These are phyloP conservation scores for Exophiala calicioides DNA, from an alignment of 2,329 filamentous ascomycete genomes.

Conservation along the genomic window DNA sequence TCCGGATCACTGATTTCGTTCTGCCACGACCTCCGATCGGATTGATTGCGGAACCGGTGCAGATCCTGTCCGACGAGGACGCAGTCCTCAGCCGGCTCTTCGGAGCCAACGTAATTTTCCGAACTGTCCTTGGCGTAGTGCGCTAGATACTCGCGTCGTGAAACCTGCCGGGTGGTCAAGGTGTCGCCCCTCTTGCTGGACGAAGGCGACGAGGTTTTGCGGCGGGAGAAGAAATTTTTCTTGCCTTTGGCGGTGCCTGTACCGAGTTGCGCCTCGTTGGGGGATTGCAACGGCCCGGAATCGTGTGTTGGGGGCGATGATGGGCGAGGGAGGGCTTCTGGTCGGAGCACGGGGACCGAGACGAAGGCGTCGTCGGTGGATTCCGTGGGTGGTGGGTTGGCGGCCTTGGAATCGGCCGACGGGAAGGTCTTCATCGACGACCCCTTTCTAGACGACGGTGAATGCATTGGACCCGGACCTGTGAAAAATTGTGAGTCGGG, in stretches of 20 bases:
- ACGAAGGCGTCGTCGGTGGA: conserved; percentile 25
- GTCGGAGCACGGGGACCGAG: conserved; percentile 24
- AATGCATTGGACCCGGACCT: conserved; percentile 18
- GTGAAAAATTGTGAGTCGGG: conserved; percentile 22
- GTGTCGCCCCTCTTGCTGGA: conserved; percentile 1
- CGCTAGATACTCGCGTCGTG: conserved; percentile 24
- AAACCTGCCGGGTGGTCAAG: conserved; percentile 25
- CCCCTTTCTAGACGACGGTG: neutral
- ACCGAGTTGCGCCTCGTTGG: conserved; percentile 1
- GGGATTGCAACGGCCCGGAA: neutral
- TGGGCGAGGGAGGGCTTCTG: neutral
- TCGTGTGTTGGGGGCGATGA: neutral
- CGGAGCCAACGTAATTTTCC: conserved; percentile 25
- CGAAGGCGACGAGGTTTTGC: conserved; percentile 1
- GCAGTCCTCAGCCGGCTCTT: conserved; percentile 28
- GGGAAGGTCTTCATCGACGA: conserved; percentile 3
- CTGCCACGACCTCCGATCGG: neutral
- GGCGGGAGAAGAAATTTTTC: conserved; percentile 11
- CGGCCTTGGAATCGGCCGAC: conserved; percentile 7
- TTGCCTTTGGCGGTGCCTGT: neutral
- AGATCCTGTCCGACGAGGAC: conserved; percentile 23
- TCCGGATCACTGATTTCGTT: neutral
- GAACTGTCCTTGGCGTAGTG: conserved; percentile 30
- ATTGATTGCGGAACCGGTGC: conserved; percentile 3
- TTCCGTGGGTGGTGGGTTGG: conserved; percentile 15